Evolutionary conservation across 345 rosid species (phyloP).

Genomic region (Hibiscus trionum): DNA sequence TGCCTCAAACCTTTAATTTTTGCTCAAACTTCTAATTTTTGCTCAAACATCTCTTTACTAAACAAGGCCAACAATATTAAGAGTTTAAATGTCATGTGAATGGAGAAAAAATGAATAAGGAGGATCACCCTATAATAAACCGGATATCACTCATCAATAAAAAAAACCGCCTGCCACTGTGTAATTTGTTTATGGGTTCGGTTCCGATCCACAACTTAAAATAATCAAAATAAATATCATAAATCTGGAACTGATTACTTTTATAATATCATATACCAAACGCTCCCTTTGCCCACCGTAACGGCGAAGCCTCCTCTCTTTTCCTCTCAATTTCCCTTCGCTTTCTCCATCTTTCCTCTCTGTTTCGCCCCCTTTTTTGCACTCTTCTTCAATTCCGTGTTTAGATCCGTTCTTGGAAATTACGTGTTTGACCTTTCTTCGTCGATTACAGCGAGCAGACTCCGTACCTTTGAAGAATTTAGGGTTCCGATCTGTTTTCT

Average conservation of each 20-base stretch:
- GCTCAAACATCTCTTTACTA: too few species aligned
- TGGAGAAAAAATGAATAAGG: too few species aligned
- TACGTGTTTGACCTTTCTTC: conserved; percentile 1
- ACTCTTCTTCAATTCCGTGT: not conserved
- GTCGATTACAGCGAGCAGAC: not conserved
- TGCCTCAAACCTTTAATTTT: too few species aligned
- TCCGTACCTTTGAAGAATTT: not conserved
- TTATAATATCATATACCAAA: not conserved
- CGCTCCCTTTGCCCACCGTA: conserved; percentile 3
- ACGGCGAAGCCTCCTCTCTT: not conserved
- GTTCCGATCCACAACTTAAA: not conserved
- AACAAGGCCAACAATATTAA: too few species aligned
- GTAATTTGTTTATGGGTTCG: not conserved
- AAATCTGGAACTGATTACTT: not conserved
- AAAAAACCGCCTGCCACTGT: too few species aligned
- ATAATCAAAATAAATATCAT: not conserved
- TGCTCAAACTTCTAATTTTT: too few species aligned
- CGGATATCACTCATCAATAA: too few species aligned
- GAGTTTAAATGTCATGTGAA: too few species aligned
- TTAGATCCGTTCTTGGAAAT: conserved; percentile 11
- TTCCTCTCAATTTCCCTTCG: not conserved
- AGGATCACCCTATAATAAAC: too few species aligned
- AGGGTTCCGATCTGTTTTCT: conserved; percentile 1
- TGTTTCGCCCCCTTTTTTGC: not conserved
- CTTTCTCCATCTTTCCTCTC: not conserved